These are phyloP conservation scores for Tylopilus felleus DNA, from an alignment of 768 basidiomycete species.

Conservation along the genomic window DNA sequence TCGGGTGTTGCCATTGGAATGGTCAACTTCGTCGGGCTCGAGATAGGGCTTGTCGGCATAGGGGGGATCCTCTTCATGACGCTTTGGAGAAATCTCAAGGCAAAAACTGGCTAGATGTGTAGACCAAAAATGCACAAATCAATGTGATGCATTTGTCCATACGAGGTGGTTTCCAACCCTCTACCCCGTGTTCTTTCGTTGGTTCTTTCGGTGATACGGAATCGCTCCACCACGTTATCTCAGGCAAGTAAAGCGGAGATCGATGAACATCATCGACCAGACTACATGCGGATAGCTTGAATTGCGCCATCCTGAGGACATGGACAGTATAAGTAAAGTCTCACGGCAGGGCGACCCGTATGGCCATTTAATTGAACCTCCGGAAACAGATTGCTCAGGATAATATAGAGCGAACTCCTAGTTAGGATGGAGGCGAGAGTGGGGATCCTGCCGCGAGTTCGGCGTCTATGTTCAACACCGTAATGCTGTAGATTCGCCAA, in stretches of 20 bases:
- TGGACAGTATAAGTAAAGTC: not conserved
- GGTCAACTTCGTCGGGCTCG: constrained; percentile 54
- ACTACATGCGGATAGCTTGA: not conserved
- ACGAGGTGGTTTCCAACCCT: not conserved
- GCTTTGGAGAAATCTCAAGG: constrained; percentile 62
- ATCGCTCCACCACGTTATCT: not conserved
- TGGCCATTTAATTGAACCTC: not conserved
- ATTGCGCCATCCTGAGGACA: not conserved
- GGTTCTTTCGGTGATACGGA: not conserved
- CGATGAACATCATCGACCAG: not conserved
- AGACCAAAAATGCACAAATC: not conserved
- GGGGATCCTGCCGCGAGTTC: not conserved
- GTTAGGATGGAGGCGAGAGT: not conserved
- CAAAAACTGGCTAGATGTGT: constrained; percentile 52
- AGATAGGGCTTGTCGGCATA: constrained; percentile 58
- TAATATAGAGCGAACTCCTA: not conserved
- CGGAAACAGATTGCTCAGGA: not conserved
- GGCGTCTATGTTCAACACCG: not conserved
- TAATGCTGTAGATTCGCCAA: not conserved
- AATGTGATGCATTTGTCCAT: not conserved
- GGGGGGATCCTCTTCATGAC: constrained; percentile 52
- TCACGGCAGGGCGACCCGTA: not conserved
- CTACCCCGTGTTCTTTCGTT: not conserved
- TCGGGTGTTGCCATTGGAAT: constrained; percentile 54
- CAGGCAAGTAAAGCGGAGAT: constrained; percentile 1